Evolutionary conservation across 371 early-diverging fungal species (phyloP).

Genomic region (Lichtheimia hyalospora): DNA sequence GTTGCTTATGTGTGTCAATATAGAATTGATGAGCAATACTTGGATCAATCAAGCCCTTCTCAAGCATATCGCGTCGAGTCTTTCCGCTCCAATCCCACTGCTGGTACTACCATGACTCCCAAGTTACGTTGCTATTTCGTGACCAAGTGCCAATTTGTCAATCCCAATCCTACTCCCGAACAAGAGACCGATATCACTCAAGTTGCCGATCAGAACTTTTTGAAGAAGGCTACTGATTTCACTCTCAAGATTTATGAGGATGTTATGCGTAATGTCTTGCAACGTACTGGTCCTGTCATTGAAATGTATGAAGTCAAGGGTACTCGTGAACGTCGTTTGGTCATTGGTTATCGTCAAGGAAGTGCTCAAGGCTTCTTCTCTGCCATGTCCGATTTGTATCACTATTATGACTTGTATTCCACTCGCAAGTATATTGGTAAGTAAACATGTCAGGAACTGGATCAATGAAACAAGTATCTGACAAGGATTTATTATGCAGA

Average conservation of each 20-base stretch:
- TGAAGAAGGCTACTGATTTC: slow-evolving; percentile 93
- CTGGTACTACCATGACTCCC: slow-evolving; percentile 77
- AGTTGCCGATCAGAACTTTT: slow-evolving; percentile 89
- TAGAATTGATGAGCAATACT: slow-evolving; percentile 89
- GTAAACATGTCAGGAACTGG: slow-evolving; percentile 9
- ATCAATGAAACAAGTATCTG: background rate
- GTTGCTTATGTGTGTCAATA: background rate
- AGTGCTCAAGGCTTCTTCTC: slow-evolving; percentile 93
- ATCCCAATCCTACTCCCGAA: slow-evolving; percentile 76
- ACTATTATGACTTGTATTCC: slow-evolving; percentile 95
- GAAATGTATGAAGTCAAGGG: slow-evolving; percentile 87
- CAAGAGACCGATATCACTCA: slow-evolving; percentile 81
- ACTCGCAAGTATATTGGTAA: slow-evolving; percentile 94
- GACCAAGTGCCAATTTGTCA: slow-evolving; percentile 88
- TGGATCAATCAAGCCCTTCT: slow-evolving; percentile 73
- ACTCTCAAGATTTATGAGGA: slow-evolving; percentile 86
- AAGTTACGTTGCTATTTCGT: slow-evolving; percentile 96
- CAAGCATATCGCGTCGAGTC: slow-evolving; percentile 92
- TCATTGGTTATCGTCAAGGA: slow-evolving; percentile 88
- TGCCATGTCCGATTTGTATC: slow-evolving; percentile 97
- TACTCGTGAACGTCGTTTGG: slow-evolving; percentile 85
- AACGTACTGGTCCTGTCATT: slow-evolving; percentile 94
- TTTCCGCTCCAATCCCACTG: slow-evolving; percentile 92
- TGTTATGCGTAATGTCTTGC: slow-evolving; percentile 83
- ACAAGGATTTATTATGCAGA: slow-evolving; percentile 51